Conservation (phyloP, 371 early-diverging fungal genomes). For the Apophysomyces trapeziformis region DNA sequence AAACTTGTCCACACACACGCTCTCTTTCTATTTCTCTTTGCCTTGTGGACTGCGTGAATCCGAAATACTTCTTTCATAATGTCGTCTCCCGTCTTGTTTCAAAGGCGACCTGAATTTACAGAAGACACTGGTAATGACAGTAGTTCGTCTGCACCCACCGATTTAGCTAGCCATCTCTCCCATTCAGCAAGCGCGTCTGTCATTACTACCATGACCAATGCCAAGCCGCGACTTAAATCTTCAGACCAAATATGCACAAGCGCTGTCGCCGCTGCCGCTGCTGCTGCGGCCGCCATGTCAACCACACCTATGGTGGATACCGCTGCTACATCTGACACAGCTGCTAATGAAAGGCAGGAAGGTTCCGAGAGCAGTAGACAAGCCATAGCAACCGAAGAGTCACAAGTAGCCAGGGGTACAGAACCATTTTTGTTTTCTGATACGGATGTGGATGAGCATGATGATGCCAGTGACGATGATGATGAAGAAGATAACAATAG, state of each 20-base stretch:
- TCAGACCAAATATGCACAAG: neutral
- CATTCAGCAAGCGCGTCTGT: slow-evolving; percentile 8
- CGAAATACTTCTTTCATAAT: neutral
- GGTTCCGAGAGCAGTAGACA: slow-evolving; percentile 2
- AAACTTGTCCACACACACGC: neutral
- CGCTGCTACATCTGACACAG: neutral
- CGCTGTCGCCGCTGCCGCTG: slow-evolving; percentile 10
- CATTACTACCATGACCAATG: slow-evolving; percentile 16
- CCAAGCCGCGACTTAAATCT: slow-evolving; percentile 7
- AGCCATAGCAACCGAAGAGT: neutral
- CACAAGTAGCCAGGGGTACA: neutral
- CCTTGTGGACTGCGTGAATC: no score
- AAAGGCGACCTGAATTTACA: neutral
- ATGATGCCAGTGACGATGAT: slow-evolving; percentile 3
- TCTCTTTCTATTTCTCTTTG: slow-evolving; percentile 1
- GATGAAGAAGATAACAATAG: neutral
- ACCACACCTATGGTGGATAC: neutral
- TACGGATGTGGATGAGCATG: neutral
- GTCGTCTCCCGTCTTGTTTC: slow-evolving; percentile 6
- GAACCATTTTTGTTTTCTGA: neutral
- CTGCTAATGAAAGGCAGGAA: neutral
- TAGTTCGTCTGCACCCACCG: neutral
- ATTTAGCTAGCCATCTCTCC: slow-evolving; percentile 7
- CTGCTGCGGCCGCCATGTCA: neutral
- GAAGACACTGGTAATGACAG: slow-evolving; percentile 1